Percentiles rank a stretch among this genome's conserved stretches.
phyloP scores from a whole-genome alignment of 345 rosid species.

The Acer campestre region DNA sequence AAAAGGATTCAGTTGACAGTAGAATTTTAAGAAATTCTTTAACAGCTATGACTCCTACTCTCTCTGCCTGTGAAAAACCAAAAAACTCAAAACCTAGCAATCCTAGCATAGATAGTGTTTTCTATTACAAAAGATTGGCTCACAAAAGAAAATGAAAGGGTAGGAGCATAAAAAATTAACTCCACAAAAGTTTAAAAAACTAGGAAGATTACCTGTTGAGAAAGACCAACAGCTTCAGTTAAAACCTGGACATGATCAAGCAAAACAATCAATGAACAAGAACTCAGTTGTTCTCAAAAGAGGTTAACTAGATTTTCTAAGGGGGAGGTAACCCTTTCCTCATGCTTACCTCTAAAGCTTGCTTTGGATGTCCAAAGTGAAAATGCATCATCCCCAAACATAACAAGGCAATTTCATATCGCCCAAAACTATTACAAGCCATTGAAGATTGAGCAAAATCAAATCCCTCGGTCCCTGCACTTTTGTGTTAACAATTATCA shows the following conservation, averaged over 20 bases:
- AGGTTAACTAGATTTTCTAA: background rate
- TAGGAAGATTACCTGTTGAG: conserved; percentile 66
- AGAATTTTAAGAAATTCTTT: background rate
- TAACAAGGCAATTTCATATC: conserved; percentile 82
- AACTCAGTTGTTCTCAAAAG: background rate
- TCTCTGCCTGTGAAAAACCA: background rate
- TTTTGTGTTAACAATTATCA: conserved; percentile 54
- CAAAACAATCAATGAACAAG: conserved; percentile 27
- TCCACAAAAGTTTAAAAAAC: conserved; percentile 6
- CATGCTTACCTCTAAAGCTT: conserved; percentile 79
- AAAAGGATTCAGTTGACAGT: background rate
- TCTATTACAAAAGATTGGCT: background rate
- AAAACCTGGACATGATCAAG: conserved; percentile 63
- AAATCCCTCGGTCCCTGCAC: conserved; percentile 98
- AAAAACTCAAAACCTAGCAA: background rate
- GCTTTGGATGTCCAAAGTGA: conserved; percentile 96
- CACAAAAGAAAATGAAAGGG: background rate
- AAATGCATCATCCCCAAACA: conserved; percentile 96
- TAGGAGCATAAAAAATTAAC: background rate
- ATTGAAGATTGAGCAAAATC: conserved; percentile 65
- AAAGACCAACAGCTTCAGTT: conserved; percentile 86
- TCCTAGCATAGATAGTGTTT: background rate
- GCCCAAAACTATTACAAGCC: conserved; percentile 57
- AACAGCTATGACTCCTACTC: background rate
- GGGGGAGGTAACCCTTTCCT: conserved; percentile 10